A percentile compares a stretch with the other conserved stretches of the same genome.
Evolutionary conservation across 192 early-diverging fungal species (phyloP).

Genomic region (Podila epicladia): DNA sequence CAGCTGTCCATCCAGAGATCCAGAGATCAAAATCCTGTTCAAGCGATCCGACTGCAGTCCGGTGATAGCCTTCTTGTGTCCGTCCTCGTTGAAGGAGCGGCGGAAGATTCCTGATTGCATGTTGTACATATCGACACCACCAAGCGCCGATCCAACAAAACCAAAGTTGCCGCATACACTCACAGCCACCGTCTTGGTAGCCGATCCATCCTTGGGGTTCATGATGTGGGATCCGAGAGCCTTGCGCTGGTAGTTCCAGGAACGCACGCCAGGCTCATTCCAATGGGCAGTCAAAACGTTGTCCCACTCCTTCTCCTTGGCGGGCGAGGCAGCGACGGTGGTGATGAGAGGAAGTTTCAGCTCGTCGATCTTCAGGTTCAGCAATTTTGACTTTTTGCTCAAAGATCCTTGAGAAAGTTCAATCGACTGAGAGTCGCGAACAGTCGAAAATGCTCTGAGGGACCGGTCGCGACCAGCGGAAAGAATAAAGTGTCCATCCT

Average conservation of each 20-base stretch:
- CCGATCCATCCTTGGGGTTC: conserved; percentile 65
- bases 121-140: conserved; percentile 91
- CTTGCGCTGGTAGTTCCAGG: conserved; percentile 87
- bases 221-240: conserved; percentile 78
- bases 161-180: conserved; percentile 96
- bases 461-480: conserved; percentile 86
- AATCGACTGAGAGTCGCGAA: conserved; percentile 84
- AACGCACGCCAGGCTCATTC: conserved; percentile 74
- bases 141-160: conserved; percentile 81
- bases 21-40: conserved; percentile 78
- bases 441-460: conserved; percentile 82
- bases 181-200: conserved; percentile 74
- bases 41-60: conserved; percentile 80
- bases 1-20: conserved; percentile 82
- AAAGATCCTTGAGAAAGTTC: conserved; percentile 89
- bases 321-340: conserved; percentile 72
- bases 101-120: conserved; percentile 92
- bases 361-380: conserved; percentile 67
- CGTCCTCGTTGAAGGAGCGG: conserved; percentile 71
- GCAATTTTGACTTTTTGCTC: conserved; percentile 73
- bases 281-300: conserved; percentile 91
- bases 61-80: conserved; percentile 84
- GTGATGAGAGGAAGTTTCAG: conserved; percentile 80
- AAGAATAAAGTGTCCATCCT: conserved; percentile 77
- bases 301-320: conserved; percentile 87